Evolutionary conservation across 169 alveolate species (phyloP).

Genomic region (Plasmodium inui): DNA sequence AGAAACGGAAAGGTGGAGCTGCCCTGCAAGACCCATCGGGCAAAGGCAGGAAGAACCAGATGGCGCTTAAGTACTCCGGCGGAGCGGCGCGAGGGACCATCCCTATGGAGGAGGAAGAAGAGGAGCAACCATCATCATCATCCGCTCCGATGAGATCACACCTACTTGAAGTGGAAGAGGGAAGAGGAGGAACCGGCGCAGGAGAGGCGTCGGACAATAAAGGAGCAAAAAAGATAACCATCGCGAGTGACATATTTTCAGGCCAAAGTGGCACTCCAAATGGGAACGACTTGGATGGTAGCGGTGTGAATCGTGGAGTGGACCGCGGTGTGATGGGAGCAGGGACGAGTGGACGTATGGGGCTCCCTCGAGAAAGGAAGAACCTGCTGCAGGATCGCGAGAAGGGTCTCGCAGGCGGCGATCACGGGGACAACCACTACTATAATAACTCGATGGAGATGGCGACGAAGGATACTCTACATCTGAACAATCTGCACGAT

Average conservation of each 20-base stretch:
- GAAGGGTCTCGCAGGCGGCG: neutral
- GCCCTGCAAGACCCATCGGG: neutral
- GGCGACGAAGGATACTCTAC: slow-evolving; percentile 39
- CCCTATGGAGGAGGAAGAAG: neutral
- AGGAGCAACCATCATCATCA: neutral
- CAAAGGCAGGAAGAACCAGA: neutral
- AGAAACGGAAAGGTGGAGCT: neutral
- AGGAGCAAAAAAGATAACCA: neutral
- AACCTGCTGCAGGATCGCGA: neutral
- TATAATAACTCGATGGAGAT: slow-evolving; percentile 28
- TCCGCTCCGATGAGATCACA: neutral
- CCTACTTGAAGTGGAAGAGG: neutral
- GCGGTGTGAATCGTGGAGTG: neutral
- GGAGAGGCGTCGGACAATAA: neutral
- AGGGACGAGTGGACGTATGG: neutral
- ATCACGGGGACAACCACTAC: neutral
- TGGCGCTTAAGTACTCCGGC: neutral
- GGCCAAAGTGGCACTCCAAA: neutral
- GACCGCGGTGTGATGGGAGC: neutral
- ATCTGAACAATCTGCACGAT: neutral
- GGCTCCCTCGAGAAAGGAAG: neutral
- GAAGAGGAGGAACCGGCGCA: no score
- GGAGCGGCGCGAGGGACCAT: neutral
- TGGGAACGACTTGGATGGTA: neutral
- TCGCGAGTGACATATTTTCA: neutral